Conservation (phyloP, 2,329 filamentous ascomycete genomes). For the Phaeoacremonium minimum region DNA sequence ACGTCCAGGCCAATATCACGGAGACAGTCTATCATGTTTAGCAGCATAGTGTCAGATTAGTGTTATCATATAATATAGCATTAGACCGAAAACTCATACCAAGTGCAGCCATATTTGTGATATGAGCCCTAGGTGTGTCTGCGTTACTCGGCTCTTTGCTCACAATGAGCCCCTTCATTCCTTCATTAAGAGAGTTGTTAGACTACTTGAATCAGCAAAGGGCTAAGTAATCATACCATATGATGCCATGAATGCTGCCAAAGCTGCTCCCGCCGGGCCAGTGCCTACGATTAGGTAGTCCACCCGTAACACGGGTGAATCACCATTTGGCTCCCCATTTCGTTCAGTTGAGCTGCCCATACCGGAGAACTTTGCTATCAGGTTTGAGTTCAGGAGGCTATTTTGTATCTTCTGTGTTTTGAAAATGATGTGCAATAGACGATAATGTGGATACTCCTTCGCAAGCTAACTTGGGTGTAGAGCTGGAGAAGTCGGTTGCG, state of each 20-base stretch:
- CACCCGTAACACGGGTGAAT: too few species aligned
- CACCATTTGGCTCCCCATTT: too few species aligned
- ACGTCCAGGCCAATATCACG: conserved; percentile 45
- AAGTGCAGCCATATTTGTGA: conserved; percentile 54
- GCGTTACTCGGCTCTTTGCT: conserved; percentile 43
- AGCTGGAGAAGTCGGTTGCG: too few species aligned
- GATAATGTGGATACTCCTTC: too few species aligned
- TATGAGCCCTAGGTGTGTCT: conserved; percentile 54
- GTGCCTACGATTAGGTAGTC: conserved; percentile 18
- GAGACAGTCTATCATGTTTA: conserved; percentile 37
- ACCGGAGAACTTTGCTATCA: too few species aligned
- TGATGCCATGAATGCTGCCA: conserved; percentile 47
- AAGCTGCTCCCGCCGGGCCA: conserved; percentile 48
- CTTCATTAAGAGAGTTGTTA: conserved; percentile 20
- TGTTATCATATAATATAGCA: too few species aligned
- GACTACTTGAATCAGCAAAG: not conserved
- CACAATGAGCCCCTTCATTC: conserved; percentile 49
- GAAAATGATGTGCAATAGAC: too few species aligned
- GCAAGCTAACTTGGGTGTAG: too few species aligned
- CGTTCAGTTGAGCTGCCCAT: too few species aligned
- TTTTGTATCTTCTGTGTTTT: too few species aligned
- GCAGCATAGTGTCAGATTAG: not conserved
- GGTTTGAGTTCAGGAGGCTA: too few species aligned
- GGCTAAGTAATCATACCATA: conserved; percentile 29
- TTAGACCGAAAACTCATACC: too few species aligned